Conservation (phyloP, 1,284 basidiomycete species). For the Macrocystidia cucumis region DNA sequence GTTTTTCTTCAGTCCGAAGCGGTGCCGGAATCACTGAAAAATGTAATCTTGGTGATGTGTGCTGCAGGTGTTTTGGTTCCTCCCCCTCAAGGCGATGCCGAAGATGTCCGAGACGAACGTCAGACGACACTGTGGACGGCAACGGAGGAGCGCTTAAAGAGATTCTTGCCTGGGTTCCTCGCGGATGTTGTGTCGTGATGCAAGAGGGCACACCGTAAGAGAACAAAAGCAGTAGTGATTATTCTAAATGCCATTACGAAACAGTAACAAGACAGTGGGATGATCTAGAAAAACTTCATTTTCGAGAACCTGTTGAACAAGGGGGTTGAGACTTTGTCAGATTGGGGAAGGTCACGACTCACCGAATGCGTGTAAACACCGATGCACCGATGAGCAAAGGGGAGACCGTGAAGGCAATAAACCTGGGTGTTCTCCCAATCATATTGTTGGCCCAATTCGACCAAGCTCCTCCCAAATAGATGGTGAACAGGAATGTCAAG, state of each 20-base stretch:
- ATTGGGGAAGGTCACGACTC: slow-evolving; percentile 11
- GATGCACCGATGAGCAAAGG: slow-evolving; percentile 34
- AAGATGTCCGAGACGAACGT: slow-evolving; percentile 52
- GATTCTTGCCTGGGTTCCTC: slow-evolving; percentile 86
- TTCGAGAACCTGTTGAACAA: slow-evolving; percentile 32
- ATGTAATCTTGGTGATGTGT: slow-evolving; percentile 95
- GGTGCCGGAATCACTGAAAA: slow-evolving; percentile 94
- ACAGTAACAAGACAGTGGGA: neutral
- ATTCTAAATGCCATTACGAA: too few relatives aligned
- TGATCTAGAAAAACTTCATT: slow-evolving; percentile 35
- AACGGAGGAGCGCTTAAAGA: slow-evolving; percentile 79
- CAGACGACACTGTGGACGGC: slow-evolving; percentile 79
- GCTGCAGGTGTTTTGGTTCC: slow-evolving; percentile 79
- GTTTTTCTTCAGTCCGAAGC: slow-evolving; percentile 70
- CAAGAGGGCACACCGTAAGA: too few relatives aligned
- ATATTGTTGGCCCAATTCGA: slow-evolving; percentile 44
- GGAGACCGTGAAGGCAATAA: slow-evolving; percentile 46
- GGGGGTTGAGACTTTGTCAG: slow-evolving; percentile 4
- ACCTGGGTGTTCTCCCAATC: slow-evolving; percentile 29
- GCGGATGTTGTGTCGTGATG: slow-evolving; percentile 59
- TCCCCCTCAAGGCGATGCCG: slow-evolving; percentile 41
- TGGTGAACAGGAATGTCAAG: slow-evolving; percentile 43
- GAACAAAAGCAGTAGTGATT: too few relatives aligned
- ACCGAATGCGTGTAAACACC: slow-evolving; percentile 40
- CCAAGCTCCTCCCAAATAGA: slow-evolving; percentile 57